A percentile compares a stretch with the other conserved stretches of the same genome.
These are phyloP conservation scores for Cucurbita moschata DNA, from an alignment of 306 rosid genomes.

Conservation along the genomic window DNA sequence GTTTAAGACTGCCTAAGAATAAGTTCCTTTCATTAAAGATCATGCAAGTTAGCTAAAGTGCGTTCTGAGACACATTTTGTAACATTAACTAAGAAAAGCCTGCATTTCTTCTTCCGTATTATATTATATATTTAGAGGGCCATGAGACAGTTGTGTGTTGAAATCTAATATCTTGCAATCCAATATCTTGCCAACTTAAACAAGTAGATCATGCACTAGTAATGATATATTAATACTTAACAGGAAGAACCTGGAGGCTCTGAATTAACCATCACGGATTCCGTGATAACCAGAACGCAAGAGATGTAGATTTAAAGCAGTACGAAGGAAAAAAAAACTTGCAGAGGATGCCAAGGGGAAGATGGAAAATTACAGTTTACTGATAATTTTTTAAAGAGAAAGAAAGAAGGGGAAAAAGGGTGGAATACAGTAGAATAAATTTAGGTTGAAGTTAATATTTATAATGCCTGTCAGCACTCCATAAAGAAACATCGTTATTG, in stretches of 20 bases:
- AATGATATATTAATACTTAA: background rate
- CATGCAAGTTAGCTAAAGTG: background rate
- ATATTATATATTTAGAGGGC: background rate
- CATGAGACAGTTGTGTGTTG: background rate
- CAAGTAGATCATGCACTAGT: background rate
- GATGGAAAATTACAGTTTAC: background rate
- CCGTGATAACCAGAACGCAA: background rate
- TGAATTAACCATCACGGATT: background rate
- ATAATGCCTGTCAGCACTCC: background rate
- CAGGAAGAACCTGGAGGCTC: background rate
- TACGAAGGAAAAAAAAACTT: background rate
- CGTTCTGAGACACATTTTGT: background rate
- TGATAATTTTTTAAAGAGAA: background rate
- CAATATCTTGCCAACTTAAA: background rate
- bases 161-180: background rate
- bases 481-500: constrained; percentile 1
- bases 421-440: constrained; percentile 1
- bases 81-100: background rate
- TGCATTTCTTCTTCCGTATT: background rate
- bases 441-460: background rate
- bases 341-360: background rate
- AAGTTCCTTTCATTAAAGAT: background rate
- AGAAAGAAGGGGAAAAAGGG: background rate
- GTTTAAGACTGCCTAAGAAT: background rate
- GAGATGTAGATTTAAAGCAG: background rate